Evolutionary conservation across 176 grass and related monocot genomes (phyloP), one percentile per base, ranked within the genome.

Genomic region (Cenchrus americanus): DNA sequence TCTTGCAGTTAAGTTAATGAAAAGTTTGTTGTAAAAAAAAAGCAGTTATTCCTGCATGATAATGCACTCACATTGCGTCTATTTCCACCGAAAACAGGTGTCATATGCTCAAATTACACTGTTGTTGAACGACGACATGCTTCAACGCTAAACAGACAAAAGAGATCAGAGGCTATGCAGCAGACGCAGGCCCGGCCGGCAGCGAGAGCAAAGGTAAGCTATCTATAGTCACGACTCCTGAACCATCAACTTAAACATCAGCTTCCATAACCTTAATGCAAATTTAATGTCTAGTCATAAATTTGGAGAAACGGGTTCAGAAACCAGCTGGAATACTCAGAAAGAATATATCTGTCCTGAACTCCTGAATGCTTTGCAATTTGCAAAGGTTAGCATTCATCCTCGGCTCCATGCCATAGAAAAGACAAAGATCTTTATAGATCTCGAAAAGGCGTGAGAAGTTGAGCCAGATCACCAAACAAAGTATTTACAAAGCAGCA

Each of bases 371-470:
- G 17, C 27, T 19, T 26, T 52, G 44, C 43, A 62, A 46, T 19
- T 26, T 52, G 44, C 43, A 62, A 46, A 3, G 41, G 8, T 46
- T 46, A 46, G n/a, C 22, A 47, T 48, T 8, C 52, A 12, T 58
- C 21, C 15, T 69, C 34, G 34, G 34, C 34, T 37, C 34, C n/a
- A 43, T 17, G 13, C 51, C 71, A 15, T 5, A 41, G 74, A 58
- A 43, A 78, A 51, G 26, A 81, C 11, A 80, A 10, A 10, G 58
- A 61, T 61, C 58, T 24, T 61, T 61, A 61, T 61, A 66, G 22
- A 67, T 47, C 48, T 19, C 73, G 60, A 30, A 52, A 54, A 23
- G n/a, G 12, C 34, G 34, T 37, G 34, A 37, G 34, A 37, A 37
- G 34, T 23, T 32, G 26, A 22, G 37, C 17, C 41, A 32, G 62